Evolutionary conservation across 768 basidiomycete species (phyloP).

Genomic region (Phlebiopsis flavidoalba): DNA sequence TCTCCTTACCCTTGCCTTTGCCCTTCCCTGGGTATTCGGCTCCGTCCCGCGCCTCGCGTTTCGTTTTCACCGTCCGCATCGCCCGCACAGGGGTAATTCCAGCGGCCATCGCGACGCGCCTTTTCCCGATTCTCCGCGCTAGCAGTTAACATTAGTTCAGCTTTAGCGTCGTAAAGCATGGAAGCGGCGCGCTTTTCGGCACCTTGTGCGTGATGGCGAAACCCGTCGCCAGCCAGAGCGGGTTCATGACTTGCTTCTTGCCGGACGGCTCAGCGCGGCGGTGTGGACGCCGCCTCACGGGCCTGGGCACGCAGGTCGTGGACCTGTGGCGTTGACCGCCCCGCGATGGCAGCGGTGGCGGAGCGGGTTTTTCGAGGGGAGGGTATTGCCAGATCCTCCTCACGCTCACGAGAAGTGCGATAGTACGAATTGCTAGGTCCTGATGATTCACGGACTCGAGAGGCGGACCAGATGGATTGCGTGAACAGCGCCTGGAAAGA

Average conservation of each 20-base stretch:
- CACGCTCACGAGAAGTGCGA: not conserved
- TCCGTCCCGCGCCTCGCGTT: not conserved
- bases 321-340: no score
- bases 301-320: not conserved
- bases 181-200: constrained; percentile 12
- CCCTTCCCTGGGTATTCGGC: not conserved
- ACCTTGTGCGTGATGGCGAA: not conserved
- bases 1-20: constrained; percentile 5
- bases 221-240: not conserved
- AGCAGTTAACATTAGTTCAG: constrained; percentile 67
- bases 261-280: not conserved
- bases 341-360: no score
- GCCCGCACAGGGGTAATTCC: constrained; percentile 39
- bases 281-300: not conserved
- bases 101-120: constrained; percentile 50
- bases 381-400: not conserved
- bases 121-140: constrained; percentile 64
- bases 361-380: not conserved
- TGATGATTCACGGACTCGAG: not conserved
- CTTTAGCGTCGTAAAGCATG: constrained; percentile 57
- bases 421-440: not conserved
- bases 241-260: not conserved
- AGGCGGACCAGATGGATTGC: not conserved
- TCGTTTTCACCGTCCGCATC: constrained; percentile 24
- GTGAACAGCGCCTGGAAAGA: not conserved